Base-by-base conservation (phyloP, 169 alveolate genomes). In the Cryptosporidium xiaoi region DNA sequence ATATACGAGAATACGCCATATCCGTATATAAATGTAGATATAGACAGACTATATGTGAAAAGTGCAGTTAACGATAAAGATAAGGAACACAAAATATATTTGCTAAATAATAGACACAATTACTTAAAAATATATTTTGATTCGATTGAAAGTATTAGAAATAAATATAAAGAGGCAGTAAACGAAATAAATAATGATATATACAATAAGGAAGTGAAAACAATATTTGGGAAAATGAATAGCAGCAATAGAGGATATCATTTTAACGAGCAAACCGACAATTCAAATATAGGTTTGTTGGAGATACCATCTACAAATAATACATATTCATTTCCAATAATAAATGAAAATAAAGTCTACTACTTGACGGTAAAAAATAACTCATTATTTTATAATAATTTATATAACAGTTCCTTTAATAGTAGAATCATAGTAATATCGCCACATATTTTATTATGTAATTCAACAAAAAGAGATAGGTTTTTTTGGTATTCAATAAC, bases 291-390 rank as follows among this genome's bases (percentile, higher is more conserved):
- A 33, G 87, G 87, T 15, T 34, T 77, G 33, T 18, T 77, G 2
- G 87, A 77, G 16, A 77, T 77, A 13, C 87, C 87, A 12, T 62
- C 77, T 10, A 0, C 56, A 6, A 50, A 60, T 3, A 46, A 64
- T 13, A 60, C 87, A 2, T 60, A 77, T 51, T 77, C 87, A 60
- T 77, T 77, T 60, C 87, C 87, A 4, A 77, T 77, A 60, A 36
- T 60, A 6, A 77, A 46, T 60, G 71, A 60, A 46, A 53, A 53
- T 24, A 62, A 44, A 60, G 69, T 62, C n/a, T 60, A 69, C 33
- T 69, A 29, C 15, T 69, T 69, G 20, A 69, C 83, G 29, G 83
- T 69, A 3, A 69, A 69, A 40, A 69, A 66, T 33, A 51, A 66
- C 10, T 64, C 46, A 24, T 69, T 69, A 16, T 69, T 69, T 33